Evolutionary conservation across 345 rosid genomes (phyloP), one percentile per base, ranked within the genome.

Genomic region (Erodium maritimum): DNA sequence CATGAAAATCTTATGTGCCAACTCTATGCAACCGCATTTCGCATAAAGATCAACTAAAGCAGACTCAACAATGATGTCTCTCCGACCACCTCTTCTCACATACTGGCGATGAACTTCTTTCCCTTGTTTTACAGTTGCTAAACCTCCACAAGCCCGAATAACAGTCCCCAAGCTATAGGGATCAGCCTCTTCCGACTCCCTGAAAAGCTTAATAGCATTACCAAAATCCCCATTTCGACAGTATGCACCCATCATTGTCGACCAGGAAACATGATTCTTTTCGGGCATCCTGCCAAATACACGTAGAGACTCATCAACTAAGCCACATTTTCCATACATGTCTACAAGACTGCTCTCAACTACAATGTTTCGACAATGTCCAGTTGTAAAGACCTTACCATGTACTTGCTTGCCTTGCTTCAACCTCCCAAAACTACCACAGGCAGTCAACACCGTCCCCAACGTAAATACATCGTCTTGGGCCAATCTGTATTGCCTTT

Each of bases 31-130:
- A 14, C 98, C 94, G 17, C 93, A 86, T 75, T 86, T 88, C 58
- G 96, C 95, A 65, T 91, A 91, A 37, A 88, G 85, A 75, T 82
- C 87, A 57, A 91, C 85, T 50, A 91, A 76, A 66, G 96, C 96
- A 0, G 98, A 91, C 74, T 91, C 96, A 22, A 80, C 74, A 34
- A 88, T 78, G 52, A 91, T 84, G 68, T 87, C 81, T 66, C 74
- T 60, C 84, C 73, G 74, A 61, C 91, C 80, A 20, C 82, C 88
- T 62, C 86, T 81, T 73, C 91, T 79, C 21, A 88, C 70, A 55
- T 91, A 91, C 69, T 84, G 90, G 61, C 95, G 82, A 54, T 91
- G 98, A 62, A 91, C 74, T 73, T 91, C 96, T 79, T 83, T 88
- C 61, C 96, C 96, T 68, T 70, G 83, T 62, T 77, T 80, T 19